Conservation (phyloP, 2,329 filamentous ascomycete genomes). For the Cryphonectria parasitica region DNA sequence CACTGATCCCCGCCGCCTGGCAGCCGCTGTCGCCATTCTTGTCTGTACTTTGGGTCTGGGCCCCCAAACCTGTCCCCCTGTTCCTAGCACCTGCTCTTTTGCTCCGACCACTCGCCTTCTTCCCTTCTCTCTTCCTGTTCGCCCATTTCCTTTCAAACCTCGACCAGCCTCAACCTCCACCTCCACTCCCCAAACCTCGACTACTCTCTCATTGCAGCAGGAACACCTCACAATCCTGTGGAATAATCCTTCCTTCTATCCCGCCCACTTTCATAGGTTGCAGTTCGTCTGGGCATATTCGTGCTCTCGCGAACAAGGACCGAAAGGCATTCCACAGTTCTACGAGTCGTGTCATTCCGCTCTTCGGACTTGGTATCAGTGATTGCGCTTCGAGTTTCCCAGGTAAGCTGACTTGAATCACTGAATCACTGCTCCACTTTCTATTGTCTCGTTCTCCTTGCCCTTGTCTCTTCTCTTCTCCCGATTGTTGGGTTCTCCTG, state of each 20-base stretch:
- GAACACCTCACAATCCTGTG: not conserved
- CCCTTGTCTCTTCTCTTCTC: not conserved
- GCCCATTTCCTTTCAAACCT: not conserved
- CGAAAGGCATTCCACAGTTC: not conserved
- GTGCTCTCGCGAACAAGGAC: not conserved
- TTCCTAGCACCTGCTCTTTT: not conserved
- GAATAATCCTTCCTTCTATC: not conserved
- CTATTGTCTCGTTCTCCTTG: not conserved
- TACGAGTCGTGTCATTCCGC: not conserved
- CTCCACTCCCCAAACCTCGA: not conserved
- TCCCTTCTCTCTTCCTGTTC: slow-evolving; percentile 3
- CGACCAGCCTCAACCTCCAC: not conserved
- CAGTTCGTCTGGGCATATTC: not conserved
- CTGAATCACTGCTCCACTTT: not conserved
- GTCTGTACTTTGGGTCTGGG: not conserved
- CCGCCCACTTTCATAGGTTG: not conserved
- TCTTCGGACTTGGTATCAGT: not conserved
- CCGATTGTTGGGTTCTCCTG: not conserved
- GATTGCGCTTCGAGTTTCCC: not conserved
- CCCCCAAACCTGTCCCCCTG: not conserved
- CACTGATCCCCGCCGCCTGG: not conserved
- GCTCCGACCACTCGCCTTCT: not conserved
- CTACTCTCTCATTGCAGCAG: not conserved
- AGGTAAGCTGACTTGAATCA: not conserved
- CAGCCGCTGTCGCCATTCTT: not conserved